Conservation (phyloP, 169 alveolate genomes). For the Cryptosporidium viatorum region DNA sequence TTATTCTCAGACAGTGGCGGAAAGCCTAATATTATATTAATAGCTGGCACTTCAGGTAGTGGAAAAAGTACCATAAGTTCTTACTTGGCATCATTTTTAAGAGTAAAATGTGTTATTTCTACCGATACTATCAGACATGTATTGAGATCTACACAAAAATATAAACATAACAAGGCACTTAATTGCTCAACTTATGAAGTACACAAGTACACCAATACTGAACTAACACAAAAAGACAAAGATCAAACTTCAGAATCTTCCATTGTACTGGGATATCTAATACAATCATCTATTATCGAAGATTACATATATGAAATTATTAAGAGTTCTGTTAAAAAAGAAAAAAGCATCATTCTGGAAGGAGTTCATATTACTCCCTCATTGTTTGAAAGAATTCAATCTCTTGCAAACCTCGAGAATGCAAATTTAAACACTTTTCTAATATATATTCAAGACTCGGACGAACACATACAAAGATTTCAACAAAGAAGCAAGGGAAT, state of each 20-base stretch:
- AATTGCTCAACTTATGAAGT: conserved; percentile 71
- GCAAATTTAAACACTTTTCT: conserved; percentile 36
- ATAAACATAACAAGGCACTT: conserved; percentile 16
- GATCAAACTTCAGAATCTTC: conserved; percentile 77
- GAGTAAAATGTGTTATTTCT: conserved; percentile 82
- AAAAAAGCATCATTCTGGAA: conserved; percentile 84
- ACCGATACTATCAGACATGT: conserved; percentile 88
- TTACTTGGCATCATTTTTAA: conserved; percentile 82
- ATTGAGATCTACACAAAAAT: conserved; percentile 73
- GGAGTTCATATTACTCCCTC: conserved; percentile 88
- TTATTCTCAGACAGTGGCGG: conserved; percentile 69
- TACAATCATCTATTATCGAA: conserved; percentile 82
- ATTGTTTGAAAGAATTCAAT: conserved; percentile 81
- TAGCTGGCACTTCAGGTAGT: conserved; percentile 89
- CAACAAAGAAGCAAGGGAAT: conserved; percentile 68
- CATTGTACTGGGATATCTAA: conserved; percentile 82
- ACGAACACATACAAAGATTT: conserved; percentile 57
- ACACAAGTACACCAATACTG: conserved; percentile 14
- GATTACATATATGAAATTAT: conserved; percentile 81
- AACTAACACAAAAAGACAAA: neutral
- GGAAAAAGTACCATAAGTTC: conserved; percentile 87
- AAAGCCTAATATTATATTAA: conserved; percentile 78
- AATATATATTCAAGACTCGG: conserved; percentile 24
- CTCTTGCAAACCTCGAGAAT: neutral
- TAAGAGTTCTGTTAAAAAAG: conserved; percentile 71